phyloP scores from a whole-genome alignment of 768 basidiomycete genomes.

The Boletus pseudopeckii region DNA sequence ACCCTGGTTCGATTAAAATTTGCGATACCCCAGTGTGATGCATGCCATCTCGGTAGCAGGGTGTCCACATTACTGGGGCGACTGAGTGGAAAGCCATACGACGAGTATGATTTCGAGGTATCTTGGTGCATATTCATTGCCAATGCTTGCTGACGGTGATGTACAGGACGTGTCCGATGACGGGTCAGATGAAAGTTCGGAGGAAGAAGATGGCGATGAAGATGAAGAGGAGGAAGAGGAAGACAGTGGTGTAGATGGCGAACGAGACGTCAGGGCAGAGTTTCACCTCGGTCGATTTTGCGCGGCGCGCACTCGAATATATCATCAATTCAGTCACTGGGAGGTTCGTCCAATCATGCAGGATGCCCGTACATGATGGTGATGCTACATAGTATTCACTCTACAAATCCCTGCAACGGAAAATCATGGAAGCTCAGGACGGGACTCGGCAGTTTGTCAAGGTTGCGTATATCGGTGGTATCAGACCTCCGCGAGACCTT shows the following conservation, averaged over 20 bases:
- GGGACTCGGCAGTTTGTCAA: slow-evolving; percentile 49
- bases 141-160: slow-evolving; percentile 1
- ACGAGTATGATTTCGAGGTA: slow-evolving; percentile 66
- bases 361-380: background rate
- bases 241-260: background rate
- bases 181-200: slow-evolving; percentile 25
- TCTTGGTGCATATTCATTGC: background rate
- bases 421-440: slow-evolving; percentile 55
- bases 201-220: slow-evolving; percentile 25
- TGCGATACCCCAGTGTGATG: slow-evolving; percentile 68
- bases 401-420: slow-evolving; percentile 53
- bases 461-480: slow-evolving; percentile 52
- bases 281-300: slow-evolving; percentile 80
- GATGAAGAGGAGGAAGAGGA: slow-evolving; percentile 1
- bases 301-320: slow-evolving; percentile 61
- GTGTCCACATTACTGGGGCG: slow-evolving; percentile 61
- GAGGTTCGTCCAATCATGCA: slow-evolving; percentile 50
- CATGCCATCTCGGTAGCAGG: slow-evolving; percentile 73
- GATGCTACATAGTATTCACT: slow-evolving; percentile 52
- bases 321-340: slow-evolving; percentile 77
- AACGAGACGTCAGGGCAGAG: slow-evolving; percentile 28
- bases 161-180: slow-evolving; percentile 20
- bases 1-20: slow-evolving; percentile 50
- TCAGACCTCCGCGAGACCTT: slow-evolving; percentile 61
- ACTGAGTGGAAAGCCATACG: slow-evolving; percentile 67